Conservation (phyloP, 2,329 filamentous ascomycete species). For the Pyrenochaeta sp. region DNA sequence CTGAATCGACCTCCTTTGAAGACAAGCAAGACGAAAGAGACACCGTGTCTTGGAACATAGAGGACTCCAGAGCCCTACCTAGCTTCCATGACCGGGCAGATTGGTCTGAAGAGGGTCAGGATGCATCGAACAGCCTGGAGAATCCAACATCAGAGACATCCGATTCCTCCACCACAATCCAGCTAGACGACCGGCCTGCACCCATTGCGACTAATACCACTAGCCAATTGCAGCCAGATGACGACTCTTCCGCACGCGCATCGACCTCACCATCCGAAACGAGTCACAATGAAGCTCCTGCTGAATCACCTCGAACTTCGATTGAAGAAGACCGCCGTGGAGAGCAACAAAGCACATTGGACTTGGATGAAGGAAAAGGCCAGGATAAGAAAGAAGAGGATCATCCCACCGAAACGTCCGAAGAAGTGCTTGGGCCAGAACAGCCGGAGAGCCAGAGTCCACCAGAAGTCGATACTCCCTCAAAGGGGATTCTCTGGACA, state of each 20-base stretch:
- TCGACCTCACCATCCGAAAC: slow-evolving; percentile 47
- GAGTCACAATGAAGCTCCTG: slow-evolving; percentile 37
- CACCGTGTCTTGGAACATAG: slow-evolving; percentile 9
- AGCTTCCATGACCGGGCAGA: slow-evolving; percentile 9
- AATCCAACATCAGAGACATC: slow-evolving; percentile 37
- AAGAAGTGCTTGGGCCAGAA: too few species aligned
- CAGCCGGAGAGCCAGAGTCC: too few species aligned
- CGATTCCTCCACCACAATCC: slow-evolving; percentile 42
- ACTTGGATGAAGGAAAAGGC: neutral
- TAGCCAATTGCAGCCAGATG: slow-evolving; percentile 24
- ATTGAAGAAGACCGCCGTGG: slow-evolving; percentile 40
- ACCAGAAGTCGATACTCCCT: too few species aligned
- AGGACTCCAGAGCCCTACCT: neutral
- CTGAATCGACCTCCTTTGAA: slow-evolving; percentile 1
- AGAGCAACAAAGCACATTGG: neutral
- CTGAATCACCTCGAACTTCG: slow-evolving; percentile 47
- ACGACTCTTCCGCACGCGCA: slow-evolving; percentile 41
- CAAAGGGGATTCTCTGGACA: too few species aligned
- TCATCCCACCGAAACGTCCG: too few species aligned
- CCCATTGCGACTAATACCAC: slow-evolving; percentile 8
- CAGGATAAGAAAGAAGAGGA: too few species aligned
- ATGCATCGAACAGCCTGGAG: slow-evolving; percentile 13
- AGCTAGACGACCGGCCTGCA: slow-evolving; percentile 21
- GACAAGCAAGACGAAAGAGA: slow-evolving; percentile 1
- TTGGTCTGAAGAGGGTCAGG: slow-evolving; percentile 18